Base-by-base conservation (phyloP, 179 eudicot genomes). In the Beta macrorhiza region DNA sequence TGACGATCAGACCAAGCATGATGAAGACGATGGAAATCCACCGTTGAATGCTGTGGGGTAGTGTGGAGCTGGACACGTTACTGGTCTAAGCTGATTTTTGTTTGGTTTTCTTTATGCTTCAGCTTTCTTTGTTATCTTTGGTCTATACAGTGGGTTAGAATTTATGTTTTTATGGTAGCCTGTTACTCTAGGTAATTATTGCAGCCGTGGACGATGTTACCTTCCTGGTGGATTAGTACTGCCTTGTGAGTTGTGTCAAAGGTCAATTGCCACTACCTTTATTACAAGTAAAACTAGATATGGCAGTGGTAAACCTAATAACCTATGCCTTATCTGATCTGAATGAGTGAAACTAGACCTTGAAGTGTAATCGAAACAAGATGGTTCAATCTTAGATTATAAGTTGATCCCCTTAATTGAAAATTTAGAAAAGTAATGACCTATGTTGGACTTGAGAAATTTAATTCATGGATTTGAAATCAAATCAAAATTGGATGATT, bases 1-100 rank as follows among this genome's bases (percentile, higher is more conserved):
- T 32, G 95, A 91, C 56, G 96, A 90, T 83, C 79, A 83, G 1
- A 76, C 72, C 17, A 92, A 90, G 87, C 70, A 55, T 14, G 96
- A 89, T 57, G 82, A 84, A 70, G 89, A 84, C 73, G 85, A 79
- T 82, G 88, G 84, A 13, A 80, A 69, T 45, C 56, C 19, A 0
- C 68, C 58, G 16, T 57, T 29, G 8, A 69, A 47, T 59, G 76
- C 63, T 12, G 22, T 19, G 29, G 75, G 76, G 79, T 68, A 75
- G 55, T 5, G 67, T 9, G 4, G 45, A 19, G 29, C 12, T 64
- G 47, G 73, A 12, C 29, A 63, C 53, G 53, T 68, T 29, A 9
- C 10, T 68, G 25, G 17, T n/a, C 16, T 55, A 68, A 58, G 73
- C 56, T 68, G 16, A 80, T 63, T 65, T 71, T 61, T 12, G 68